Percentiles rank a stretch among this genome's conserved stretches.
Evolutionary conservation across 805 yeast genomes (phyloP).

Genomic region (Myxozyma kluyveri): DNA sequence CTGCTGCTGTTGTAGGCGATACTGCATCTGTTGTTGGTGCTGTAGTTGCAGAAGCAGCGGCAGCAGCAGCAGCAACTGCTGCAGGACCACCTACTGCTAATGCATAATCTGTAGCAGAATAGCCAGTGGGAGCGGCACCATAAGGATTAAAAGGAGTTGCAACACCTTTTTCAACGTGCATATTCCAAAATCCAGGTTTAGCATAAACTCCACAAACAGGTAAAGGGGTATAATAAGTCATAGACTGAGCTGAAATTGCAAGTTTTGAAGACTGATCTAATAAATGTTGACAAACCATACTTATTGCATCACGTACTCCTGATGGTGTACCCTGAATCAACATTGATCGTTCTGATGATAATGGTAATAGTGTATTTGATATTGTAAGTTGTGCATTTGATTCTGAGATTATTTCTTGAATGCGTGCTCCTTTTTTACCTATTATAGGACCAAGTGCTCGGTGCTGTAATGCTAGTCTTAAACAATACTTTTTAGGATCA

Average conservation of each 20-base stretch:
- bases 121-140: conserved; percentile 24
- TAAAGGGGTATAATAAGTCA: conserved; percentile 16
- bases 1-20: background rate
- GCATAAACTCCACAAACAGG: conserved; percentile 22
- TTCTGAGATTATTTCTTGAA: conserved; percentile 10
- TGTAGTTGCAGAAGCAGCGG: background rate
- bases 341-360: conserved; percentile 24
- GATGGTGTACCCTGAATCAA: conserved; percentile 10
- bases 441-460: conserved; percentile 17
- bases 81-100: conserved; percentile 5
- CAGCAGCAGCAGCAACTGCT: background rate
- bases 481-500: conserved; percentile 1
- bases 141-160: conserved; percentile 27
- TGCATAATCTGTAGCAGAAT: conserved; percentile 21
- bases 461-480: conserved; percentile 21
- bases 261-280: conserved; percentile 9
- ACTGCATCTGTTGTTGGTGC: background rate
- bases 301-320: conserved; percentile 4
- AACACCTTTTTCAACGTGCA: conserved; percentile 16
- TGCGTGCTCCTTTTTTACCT: conserved; percentile 12
- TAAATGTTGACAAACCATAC: conserved; percentile 5
- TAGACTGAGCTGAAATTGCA: conserved; percentile 6
- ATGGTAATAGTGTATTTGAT: conserved; percentile 23
- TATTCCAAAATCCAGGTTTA: conserved; percentile 12
- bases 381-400: conserved; percentile 11